These are phyloP conservation scores for Myriosclerotinia scirpicola DNA, from an alignment of 2,329 filamentous ascomycete species.

Conservation along the genomic window DNA sequence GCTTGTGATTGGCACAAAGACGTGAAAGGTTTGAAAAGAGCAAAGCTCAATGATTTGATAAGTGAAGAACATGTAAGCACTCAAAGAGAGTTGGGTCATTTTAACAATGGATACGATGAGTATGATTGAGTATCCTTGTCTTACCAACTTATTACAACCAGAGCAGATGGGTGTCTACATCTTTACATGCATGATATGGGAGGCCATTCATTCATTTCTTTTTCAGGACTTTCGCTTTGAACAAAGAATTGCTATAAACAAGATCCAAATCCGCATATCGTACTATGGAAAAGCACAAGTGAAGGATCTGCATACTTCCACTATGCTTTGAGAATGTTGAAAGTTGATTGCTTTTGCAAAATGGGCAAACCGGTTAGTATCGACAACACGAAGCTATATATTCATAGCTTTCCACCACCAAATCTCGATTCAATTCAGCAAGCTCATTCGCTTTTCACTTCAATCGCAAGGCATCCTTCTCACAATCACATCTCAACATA, in stretches of 20 bases:
- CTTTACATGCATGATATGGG: background rate
- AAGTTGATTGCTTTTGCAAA: background rate
- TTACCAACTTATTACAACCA: background rate
- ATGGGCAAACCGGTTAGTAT: background rate
- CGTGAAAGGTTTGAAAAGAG: constrained; percentile 53
- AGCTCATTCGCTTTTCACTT: background rate
- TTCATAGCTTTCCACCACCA: background rate
- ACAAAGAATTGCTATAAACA: background rate
- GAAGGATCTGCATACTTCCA: background rate
- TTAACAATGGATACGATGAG: constrained; percentile 56
- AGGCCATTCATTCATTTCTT: background rate
- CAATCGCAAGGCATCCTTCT: background rate
- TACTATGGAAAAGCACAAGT: background rate
- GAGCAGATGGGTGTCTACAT: background rate
- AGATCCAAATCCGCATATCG: background rate
- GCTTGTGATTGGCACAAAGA: constrained; percentile 82
- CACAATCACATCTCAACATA: background rate
- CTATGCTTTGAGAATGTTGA: background rate
- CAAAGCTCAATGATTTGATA: constrained; percentile 56
- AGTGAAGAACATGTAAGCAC: constrained; percentile 64
- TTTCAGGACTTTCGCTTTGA: background rate
- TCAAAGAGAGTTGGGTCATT: constrained; percentile 58
- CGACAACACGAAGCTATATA: background rate
- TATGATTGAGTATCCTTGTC: constrained; percentile 34
- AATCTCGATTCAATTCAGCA: background rate